phyloP scores from a whole-genome alignment of 371 early-diverging fungal species.

The Mucor sp. region DNA sequence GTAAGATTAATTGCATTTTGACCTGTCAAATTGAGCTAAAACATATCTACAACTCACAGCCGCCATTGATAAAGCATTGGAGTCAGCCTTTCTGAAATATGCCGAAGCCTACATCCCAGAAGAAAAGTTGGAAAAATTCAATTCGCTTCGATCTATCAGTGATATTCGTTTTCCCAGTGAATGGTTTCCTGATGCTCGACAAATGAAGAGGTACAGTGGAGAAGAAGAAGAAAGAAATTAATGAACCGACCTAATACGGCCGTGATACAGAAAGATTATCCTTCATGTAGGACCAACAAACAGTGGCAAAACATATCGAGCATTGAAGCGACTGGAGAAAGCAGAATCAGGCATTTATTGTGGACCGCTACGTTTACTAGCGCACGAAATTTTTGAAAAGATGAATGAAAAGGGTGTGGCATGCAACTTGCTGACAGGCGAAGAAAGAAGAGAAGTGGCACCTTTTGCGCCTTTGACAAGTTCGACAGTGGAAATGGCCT shows the following conservation, averaged over 20 bases:
- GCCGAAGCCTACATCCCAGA: constrained; percentile 40
- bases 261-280: constrained; percentile 64
- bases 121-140: constrained; percentile 34
- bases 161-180: constrained; percentile 83
- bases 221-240: not conserved
- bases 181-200: constrained; percentile 77
- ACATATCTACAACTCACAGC: constrained; percentile 1
- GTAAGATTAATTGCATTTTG: constrained; percentile 1
- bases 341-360: constrained; percentile 82
- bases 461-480: constrained; percentile 55
- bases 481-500: constrained; percentile 94
- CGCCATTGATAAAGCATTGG: constrained; percentile 32
- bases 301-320: constrained; percentile 94
- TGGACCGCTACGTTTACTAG: constrained; percentile 92
- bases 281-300: constrained; percentile 98
- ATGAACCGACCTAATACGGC: not conserved
- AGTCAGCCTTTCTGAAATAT: constrained; percentile 37
- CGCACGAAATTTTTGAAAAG: constrained; percentile 90
- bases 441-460: constrained; percentile 72
- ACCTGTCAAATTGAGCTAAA: not conserved
- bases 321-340: constrained; percentile 71
- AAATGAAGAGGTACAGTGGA: constrained; percentile 59
- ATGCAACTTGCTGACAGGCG: constrained; percentile 92
- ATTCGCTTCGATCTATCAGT: constrained; percentile 61
- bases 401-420: constrained; percentile 75